Evolutionary conservation across 2,329 filamentous ascomycete species (phyloP), one percentile per base, ranked within the genome.

Genomic region (Apiospora sp.): DNA sequence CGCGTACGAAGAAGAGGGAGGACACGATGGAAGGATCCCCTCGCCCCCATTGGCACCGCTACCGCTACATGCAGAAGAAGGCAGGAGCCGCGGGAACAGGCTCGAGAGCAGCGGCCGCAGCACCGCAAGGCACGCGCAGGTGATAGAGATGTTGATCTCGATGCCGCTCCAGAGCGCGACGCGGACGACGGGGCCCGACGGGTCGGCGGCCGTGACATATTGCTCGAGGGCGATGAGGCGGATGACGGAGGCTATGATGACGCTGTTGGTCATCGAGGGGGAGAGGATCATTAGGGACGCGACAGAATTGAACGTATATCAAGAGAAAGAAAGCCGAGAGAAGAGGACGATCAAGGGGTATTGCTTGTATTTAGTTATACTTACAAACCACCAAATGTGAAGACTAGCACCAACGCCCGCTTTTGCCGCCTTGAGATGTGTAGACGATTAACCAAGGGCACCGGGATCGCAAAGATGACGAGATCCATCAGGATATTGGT

Each of bases 121-220:
- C 14, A 72, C 71, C 3, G 75, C 75, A 27, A 77, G 72, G 68
- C 75, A 77, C 0, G 75, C 74, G 46, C 75, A 75, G 22, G 73
- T 73, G 37, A 77, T 74, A 7, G 73, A 70, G 34, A 77, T 67
- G 49, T 76, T 74, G 37, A 61, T 72, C 71, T 77, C 75, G 54
- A 75, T 72, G 49, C 75, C 75, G 16, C 74, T 75, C 75, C 75
- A 77, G 7, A 76, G 22, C 8, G 73, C 75, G 4, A 77, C 41
- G 3, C 54, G 19, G 7, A 76, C n/a, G 8, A 75, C 75, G 69
- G 70, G 70, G 8, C 46, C 44, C 4, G 75, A 76, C 24, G 73
- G 73, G 67, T 77, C 75, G 3, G 67, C 22, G 8, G 71, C 61
- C 3, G 22, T 37, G 30, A 46, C 30, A 0, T 75, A 68, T 1